Evolutionary conservation across 176 grass and related monocot species (phyloP), one percentile per base, ranked within the genome.

Genomic region (Aegilops umbellulata): DNA sequence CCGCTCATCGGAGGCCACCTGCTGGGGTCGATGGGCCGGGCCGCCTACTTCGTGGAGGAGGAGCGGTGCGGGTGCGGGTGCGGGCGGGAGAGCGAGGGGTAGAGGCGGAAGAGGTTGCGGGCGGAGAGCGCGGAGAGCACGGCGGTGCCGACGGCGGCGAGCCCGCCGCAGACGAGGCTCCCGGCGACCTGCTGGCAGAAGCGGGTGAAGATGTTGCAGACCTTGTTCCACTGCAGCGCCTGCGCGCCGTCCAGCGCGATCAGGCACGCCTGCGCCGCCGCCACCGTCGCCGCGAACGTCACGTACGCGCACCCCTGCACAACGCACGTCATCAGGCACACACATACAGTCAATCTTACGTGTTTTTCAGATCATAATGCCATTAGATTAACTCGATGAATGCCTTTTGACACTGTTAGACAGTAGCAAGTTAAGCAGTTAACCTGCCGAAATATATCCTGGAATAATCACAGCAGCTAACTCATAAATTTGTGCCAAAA

Each of bases 141-240:
- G 7, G 77, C 89, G 82, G 89, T 87, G 71, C 90, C 79, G 22
- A 58, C 16, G 27, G 92, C 72, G 44, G 94, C 85, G 44, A 86
- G 75, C n/a, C 80, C 15, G 35, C 77, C 80, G 79, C 91, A 95
- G 15, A 75, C 1, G 60, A 99, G 84, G 90, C 94, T 91, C 4
- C 88, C 94, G 49, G 74, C 97, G 60, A 99, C 17, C 76, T 97
- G 92, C 35, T 90, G 66, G 85, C 97, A 99, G 90, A 93, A 99
- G n/a, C 92, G 85, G 15, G 92, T 90, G 86, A 94, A 99, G 74
- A 99, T 93, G 90, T 99, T 94, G 87, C 97, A 99, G 60, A 99
- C 82, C 90, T 90, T 99, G 69, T 15, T 87, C 97, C 97, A 99
- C 85, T 97, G 92, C 65, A 99, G 44, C 30, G 49, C 74, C 12